Conservation (phyloP, 345 rosid species). For the Hevea brasiliensis region DNA sequence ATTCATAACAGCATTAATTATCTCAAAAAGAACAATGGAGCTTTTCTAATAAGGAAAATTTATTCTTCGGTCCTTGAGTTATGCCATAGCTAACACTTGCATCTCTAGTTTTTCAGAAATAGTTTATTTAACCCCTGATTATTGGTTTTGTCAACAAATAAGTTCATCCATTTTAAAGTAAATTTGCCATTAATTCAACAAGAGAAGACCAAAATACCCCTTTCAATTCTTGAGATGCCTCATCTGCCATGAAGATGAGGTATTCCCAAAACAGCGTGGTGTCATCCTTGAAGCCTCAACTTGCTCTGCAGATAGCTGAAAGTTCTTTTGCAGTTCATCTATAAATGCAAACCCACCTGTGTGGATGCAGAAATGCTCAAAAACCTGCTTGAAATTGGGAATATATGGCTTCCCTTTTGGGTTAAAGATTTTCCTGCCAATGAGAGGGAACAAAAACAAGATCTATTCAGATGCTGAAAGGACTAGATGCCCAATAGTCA, state of each 20-base stretch:
- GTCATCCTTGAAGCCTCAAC: constrained; percentile 65
- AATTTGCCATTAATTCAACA: too few species aligned
- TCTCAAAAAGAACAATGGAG: too few species aligned
- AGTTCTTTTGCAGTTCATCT: constrained; percentile 48
- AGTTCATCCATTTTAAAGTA: too few species aligned
- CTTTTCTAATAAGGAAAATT: too few species aligned
- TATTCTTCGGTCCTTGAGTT: too few species aligned
- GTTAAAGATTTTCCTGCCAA: constrained; percentile 38
- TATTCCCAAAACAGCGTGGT: constrained; percentile 54
- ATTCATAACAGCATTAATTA: too few species aligned
- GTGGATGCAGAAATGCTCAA: constrained; percentile 65
- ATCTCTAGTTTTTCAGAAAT: too few species aligned
- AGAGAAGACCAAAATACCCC: too few species aligned
- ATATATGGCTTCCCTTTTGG: constrained; percentile 27
- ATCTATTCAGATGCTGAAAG: constrained; percentile 52
- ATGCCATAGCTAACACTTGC: too few species aligned
- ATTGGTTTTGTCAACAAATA: too few species aligned
- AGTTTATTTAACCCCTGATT: too few species aligned
- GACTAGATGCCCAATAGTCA: constrained; percentile 46
- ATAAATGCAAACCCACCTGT: constrained; percentile 61
- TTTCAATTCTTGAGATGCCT: too few species aligned
- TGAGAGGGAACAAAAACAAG: constrained; percentile 26
- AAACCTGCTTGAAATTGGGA: constrained; percentile 58
- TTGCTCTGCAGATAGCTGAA: constrained; percentile 45
- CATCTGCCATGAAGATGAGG: constrained; percentile 64